A percentile compares a stretch with the other conserved stretches of the same genome.
Conservation (phyloP, 495 filamentous ascomycete species). For the Parathielavia hyrcaniae region DNA sequence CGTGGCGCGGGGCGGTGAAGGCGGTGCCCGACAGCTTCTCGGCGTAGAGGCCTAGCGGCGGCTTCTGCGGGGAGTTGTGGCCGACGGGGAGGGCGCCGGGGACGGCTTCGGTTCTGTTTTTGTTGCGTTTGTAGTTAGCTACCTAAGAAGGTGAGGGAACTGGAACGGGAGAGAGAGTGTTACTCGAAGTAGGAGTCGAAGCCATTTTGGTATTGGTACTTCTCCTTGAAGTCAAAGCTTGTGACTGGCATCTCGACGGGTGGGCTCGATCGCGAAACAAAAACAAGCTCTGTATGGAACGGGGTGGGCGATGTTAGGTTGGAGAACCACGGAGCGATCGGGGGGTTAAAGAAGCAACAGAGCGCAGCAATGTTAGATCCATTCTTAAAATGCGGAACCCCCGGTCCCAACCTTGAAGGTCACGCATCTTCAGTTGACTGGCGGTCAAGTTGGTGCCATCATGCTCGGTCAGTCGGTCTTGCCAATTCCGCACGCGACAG, state of each 20-base stretch:
- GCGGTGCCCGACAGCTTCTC: slow-evolving; percentile 93
- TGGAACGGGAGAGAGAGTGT: slow-evolving; percentile 16
- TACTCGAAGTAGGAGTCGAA: slow-evolving; percentile 60
- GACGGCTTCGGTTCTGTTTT: slow-evolving; percentile 41
- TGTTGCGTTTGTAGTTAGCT: background rate
- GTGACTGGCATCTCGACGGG: slow-evolving; percentile 51
- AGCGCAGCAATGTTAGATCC: background rate
- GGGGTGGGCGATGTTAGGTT: background rate
- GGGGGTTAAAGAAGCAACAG: background rate
- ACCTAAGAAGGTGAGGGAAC: background rate
- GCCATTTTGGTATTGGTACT: slow-evolving; percentile 62
- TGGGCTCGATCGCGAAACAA: background rate
- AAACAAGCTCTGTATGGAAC: background rate
- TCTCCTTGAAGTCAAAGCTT: slow-evolving; percentile 49
- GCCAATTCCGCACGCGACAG: slow-evolving; percentile 17
- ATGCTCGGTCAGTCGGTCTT: slow-evolving; percentile 3
- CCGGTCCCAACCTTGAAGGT: background rate
- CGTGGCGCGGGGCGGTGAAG: slow-evolving; percentile 82
- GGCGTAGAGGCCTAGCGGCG: slow-evolving; percentile 74
- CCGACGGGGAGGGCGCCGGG: slow-evolving; percentile 49
- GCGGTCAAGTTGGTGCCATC: slow-evolving; percentile 6
- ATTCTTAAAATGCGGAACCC: background rate
- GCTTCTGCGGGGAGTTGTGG: slow-evolving; percentile 85
- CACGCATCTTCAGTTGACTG: background rate
- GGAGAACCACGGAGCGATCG: background rate